phyloP scores from a whole-genome alignment of 164 flowering plant genomes.

The Umbellularia californica region DNA sequence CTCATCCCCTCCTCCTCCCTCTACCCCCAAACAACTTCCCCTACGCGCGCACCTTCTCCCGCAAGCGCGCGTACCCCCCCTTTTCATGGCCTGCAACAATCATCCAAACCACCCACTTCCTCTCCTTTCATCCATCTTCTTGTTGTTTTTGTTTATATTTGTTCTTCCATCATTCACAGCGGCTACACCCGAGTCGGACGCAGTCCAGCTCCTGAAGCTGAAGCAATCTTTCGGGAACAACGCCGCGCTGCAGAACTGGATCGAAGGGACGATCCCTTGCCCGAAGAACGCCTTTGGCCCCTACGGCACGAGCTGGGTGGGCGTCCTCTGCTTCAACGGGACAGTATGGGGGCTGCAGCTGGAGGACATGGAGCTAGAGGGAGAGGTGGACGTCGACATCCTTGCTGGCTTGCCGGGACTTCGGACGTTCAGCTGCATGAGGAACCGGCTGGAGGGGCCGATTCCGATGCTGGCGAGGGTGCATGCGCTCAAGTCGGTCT shows the following conservation, averaged over 20 bases:
- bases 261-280: slow-evolving; percentile 31
- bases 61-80: too few species aligned
- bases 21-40: too few species aligned
- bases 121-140: too few species aligned
- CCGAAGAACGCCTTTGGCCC: slow-evolving; percentile 3
- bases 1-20: too few species aligned
- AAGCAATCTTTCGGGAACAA: slow-evolving; percentile 32
- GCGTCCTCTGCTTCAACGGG: slow-evolving; percentile 41
- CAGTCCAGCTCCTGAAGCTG: slow-evolving; percentile 41
- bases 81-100: too few species aligned
- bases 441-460: slow-evolving; percentile 54
- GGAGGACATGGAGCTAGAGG: slow-evolving; percentile 49
- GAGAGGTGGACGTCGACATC: slow-evolving; percentile 35
- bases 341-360: slow-evolving; percentile 48
- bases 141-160: too few species aligned
- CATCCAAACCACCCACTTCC: too few species aligned
- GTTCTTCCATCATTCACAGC: not conserved
- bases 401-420: slow-evolving; percentile 28
- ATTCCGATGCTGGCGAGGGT: slow-evolving; percentile 49
- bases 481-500: slow-evolving; percentile 31
- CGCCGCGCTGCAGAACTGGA: slow-evolving; percentile 31
- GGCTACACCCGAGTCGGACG: slow-evolving; percentile 20
- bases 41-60: too few species aligned
- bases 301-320: slow-evolving; percentile 45
- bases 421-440: slow-evolving; percentile 47